phyloP scores from a whole-genome alignment of 139 green algal genomes.

The Chlorella sp. region DNA sequence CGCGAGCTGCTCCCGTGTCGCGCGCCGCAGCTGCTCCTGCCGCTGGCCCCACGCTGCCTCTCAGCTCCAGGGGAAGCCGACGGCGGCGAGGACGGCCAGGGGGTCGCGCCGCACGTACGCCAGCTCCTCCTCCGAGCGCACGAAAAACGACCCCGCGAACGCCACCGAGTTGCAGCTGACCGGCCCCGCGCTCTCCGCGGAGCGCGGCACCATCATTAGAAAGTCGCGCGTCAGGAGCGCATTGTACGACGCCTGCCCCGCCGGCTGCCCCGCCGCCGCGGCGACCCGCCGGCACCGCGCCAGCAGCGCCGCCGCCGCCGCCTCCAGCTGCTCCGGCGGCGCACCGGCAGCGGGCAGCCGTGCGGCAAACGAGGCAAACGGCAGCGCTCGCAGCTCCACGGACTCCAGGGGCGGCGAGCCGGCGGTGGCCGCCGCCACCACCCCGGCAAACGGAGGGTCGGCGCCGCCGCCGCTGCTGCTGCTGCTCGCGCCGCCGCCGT shows the following conservation, averaged over 20 bases:
- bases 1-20: too few species aligned
- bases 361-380: slow-evolving; percentile 42
- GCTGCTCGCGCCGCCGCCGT: not conserved
- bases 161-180: slow-evolving; percentile 73
- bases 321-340: not conserved
- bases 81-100: slow-evolving; percentile 47
- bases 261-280: too few species aligned
- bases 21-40: too few species aligned
- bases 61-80: too few species aligned
- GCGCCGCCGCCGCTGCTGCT: not conserved
- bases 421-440: not conserved
- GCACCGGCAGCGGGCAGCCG: too few species aligned
- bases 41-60: too few species aligned
- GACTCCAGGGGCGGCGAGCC: not conserved
- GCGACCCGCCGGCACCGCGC: too few species aligned
- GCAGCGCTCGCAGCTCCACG: slow-evolving; percentile 32
- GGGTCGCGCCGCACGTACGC: slow-evolving; percentile 53
- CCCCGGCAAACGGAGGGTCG: slow-evolving; percentile 13
- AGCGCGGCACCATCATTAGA: slow-evolving; percentile 59
- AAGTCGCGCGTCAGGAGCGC: slow-evolving; percentile 54
- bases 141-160: slow-evolving; percentile 80
- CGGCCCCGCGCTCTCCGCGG: slow-evolving; percentile 42
- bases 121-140: slow-evolving; percentile 60
- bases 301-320: not conserved
- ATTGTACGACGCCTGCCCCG: slow-evolving; percentile 22